Evolutionary conservation across 352 stramenopile species (phyloP).

Genomic region (Phytopythium vexans): DNA sequence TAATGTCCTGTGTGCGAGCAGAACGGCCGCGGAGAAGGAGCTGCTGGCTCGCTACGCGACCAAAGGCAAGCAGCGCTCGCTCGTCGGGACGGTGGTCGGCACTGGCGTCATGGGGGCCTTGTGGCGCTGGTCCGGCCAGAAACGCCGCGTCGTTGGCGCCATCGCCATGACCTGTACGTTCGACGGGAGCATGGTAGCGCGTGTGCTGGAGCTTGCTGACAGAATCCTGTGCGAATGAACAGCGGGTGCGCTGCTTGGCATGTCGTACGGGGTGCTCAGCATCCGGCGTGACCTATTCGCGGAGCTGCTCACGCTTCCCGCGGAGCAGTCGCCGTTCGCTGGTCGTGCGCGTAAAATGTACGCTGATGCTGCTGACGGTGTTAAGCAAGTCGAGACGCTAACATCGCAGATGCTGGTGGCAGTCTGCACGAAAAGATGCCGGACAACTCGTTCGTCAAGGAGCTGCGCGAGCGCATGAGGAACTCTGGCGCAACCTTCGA

Average conservation of each 20-base stretch:
- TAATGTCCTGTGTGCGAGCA: conserved; percentile 12
- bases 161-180: conserved; percentile 42
- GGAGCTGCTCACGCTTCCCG: conserved; percentile 62
- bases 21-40: conserved; percentile 60
- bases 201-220: neutral
- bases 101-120: conserved; percentile 25
- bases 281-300: conserved; percentile 66
- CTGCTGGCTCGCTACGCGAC: conserved; percentile 48
- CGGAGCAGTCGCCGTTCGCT: conserved; percentile 67
- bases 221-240: neutral
- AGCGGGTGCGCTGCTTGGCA: conserved; percentile 55
- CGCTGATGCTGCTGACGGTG: conserved; percentile 2
- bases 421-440: conserved; percentile 45
- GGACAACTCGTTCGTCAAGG: conserved; percentile 44
- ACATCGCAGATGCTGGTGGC: neutral
- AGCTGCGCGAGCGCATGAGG: conserved; percentile 50
- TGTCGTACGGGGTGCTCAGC: conserved; percentile 65
- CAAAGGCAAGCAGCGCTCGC: conserved; percentile 42
- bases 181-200: neutral
- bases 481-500: conserved; percentile 27
- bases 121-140: conserved; percentile 44
- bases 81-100: conserved; percentile 35
- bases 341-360: conserved; percentile 46
- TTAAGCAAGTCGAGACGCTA: neutral
- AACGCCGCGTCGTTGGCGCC: conserved; percentile 25